Evolutionary conservation across 2,329 filamentous ascomycete genomes (phyloP), one percentile per base, ranked within the genome.

Genomic region (Alternaria infectoria): DNA sequence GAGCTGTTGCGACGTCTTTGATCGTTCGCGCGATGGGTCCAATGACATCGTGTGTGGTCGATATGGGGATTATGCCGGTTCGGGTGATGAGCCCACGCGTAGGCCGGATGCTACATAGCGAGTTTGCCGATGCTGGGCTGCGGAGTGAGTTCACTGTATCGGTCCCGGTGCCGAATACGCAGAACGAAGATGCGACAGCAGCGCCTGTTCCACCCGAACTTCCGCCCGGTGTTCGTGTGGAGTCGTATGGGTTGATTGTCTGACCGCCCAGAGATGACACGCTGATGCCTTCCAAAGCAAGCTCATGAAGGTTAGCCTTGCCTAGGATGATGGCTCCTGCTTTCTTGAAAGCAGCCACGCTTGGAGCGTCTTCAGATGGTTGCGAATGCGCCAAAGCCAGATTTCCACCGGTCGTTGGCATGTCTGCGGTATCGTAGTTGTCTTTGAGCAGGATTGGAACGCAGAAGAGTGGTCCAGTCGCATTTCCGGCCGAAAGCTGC

Each of bases 201-300:
- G 87, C 88, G 0, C 86, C 88, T 1, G 86, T 88, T 0, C 89
- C 89, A 11, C 88, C 88, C 28, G 87, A 89, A 47, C 86, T 88
- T 1, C 89, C 89, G 4, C 89, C 89, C 0, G 89, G 88, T 0
- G 89, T 91, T n/a, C 90, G 85, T 0, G 83, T 83, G 2, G 81
- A 75, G 73, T 92, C 89, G 67, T 93, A 92, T 0, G 89, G 88
- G 73, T 91, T 91, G 64, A 87, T 74, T 0, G 88, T 90, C 75
- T 91, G 89, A 0, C 89, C 89, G 12, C 87, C 88, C 0, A 89
- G 73, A 0, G 87, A 89, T 0, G 88, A 90, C 2, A 89, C 87
- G 1, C 84, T 86, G 43, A 90, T 80, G 0, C 89, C 89, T 70
- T 91, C 88, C 0, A 90, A 79, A 0, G 89, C 88, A 54, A 91